phyloP scores from a whole-genome alignment of 1,139 yeast species.

The Candida tropicalis region DNA sequence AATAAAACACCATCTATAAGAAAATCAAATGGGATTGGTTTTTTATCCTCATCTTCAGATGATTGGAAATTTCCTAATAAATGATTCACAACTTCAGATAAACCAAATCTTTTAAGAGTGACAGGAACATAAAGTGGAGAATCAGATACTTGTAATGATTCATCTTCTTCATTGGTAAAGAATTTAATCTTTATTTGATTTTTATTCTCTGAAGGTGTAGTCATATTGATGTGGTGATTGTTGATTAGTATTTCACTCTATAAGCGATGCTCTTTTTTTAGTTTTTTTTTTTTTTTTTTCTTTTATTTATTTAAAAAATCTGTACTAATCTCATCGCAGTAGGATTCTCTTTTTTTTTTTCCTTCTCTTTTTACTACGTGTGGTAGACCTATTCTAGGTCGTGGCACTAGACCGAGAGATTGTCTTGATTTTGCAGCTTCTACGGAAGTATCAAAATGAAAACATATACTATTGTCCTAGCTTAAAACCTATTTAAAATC shows the following conservation, averaged over 20 bases:
- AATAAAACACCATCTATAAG: conserved; percentile 81
- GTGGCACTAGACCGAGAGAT: not conserved
- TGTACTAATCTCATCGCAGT: conserved; percentile 9
- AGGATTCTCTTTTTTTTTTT: conserved; percentile 1
- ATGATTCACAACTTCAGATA: conserved; percentile 94
- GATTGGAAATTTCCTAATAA: conserved; percentile 45
- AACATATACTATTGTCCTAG: not conserved
- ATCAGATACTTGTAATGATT: conserved; percentile 71
- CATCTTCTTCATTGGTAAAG: conserved; percentile 84
- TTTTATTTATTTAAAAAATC: conserved; percentile 1
- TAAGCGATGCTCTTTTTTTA: not conserved
- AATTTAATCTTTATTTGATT: conserved; percentile 71
- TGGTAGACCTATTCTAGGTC: too few species aligned
- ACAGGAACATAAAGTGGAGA: conserved; percentile 88
- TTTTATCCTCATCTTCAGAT: conserved; percentile 38
- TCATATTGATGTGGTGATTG: not conserved
- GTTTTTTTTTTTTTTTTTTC: not conserved
- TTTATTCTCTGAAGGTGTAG: conserved; percentile 27
- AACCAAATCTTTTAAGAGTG: conserved; percentile 82
- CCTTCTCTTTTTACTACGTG: not conserved
- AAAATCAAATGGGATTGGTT: conserved; percentile 89
- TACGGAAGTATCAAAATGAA: not conserved
- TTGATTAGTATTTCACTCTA: not conserved
- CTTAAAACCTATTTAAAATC: conserved; percentile 15
- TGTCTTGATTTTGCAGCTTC: not conserved